Percentiles rank a stretch among this genome's conserved stretches.
phyloP scores from a whole-genome alignment of 306 rosid genomes.

The Cucumis hystrix region DNA sequence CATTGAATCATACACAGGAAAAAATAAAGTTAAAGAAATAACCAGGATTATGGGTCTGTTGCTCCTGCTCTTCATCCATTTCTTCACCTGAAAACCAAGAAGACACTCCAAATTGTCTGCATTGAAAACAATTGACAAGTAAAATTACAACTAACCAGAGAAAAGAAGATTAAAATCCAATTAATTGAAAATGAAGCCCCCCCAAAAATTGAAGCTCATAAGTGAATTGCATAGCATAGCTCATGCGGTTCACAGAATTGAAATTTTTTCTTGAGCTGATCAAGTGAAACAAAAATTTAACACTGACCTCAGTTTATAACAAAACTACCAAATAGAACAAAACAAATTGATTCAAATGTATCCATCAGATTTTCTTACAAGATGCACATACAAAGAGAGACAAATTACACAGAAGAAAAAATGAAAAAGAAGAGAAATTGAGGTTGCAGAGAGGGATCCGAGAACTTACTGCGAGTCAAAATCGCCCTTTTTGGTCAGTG shows the following conservation, averaged over 20 bases:
- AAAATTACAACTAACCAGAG: neutral
- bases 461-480: neutral
- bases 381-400: neutral
- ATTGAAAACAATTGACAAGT: neutral
- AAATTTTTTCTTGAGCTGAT: neutral
- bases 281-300: neutral
- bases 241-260: neutral
- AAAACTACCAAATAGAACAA: neutral
- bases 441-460: neutral
- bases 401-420: neutral
- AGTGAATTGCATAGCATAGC: neutral
- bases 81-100: neutral
- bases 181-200: neutral
- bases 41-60: constrained; percentile 3
- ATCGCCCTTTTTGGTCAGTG: neutral
- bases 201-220: neutral
- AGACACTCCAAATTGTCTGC: neutral
- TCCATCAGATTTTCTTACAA: neutral
- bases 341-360: neutral
- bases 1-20: neutral
- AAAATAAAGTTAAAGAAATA: neutral
- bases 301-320: neutral
- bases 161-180: neutral
- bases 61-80: constrained; percentile 7
- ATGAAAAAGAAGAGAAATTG: neutral